phyloP scores from a whole-genome alignment of 208 protist species.

The Balamuthia mandrillaris region DNA sequence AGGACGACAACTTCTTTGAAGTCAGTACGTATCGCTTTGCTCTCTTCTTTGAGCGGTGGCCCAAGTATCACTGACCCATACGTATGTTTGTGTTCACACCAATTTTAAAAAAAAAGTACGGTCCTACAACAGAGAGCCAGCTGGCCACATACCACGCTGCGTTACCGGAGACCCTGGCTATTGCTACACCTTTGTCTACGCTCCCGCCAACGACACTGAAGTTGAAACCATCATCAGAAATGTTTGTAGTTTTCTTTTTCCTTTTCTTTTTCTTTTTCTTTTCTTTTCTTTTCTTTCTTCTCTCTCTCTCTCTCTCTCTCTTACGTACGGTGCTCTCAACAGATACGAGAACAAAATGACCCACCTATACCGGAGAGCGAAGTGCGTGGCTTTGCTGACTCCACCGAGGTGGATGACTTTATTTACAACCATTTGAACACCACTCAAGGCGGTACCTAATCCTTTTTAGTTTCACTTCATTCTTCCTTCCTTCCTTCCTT shows the following conservation, averaged over 20 bases:
- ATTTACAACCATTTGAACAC: constrained; percentile 9
- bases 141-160: neutral
- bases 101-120: no score
- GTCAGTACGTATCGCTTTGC: no score
- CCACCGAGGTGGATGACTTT: neutral
- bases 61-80: no score
- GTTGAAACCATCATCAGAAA: constrained; percentile 4
- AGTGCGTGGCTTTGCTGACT: neutral
- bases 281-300: neutral
- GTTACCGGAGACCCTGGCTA: neutral
- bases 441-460: neutral
- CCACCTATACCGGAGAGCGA: neutral
- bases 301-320: neutral
- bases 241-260: neutral
- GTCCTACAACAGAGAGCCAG: neutral
- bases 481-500: neutral
- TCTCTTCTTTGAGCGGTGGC: no score
- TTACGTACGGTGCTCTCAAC: neutral
- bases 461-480: neutral
- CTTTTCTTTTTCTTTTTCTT: no score
- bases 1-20: neutral
- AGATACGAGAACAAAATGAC: neutral
- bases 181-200: constrained; percentile 20
- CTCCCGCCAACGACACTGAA: neutral
- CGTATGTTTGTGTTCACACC: no score